Evolutionary conservation across 495 filamentous ascomycete genomes (phyloP).

Genomic region (Tetracladium marchalianum): DNA sequence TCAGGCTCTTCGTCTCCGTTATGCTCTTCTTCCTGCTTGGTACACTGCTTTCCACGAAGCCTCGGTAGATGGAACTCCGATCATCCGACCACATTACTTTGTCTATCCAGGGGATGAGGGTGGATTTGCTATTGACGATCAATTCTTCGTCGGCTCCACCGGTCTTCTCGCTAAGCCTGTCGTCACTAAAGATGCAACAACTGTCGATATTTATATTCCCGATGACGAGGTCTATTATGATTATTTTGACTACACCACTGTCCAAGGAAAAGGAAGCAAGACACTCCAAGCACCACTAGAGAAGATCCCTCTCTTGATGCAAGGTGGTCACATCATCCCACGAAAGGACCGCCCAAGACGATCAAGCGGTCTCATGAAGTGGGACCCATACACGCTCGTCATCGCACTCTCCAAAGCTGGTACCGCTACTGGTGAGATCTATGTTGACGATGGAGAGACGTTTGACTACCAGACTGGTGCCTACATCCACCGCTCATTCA

Average conservation of each 20-base stretch:
- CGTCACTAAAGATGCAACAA: slow-evolving; percentile 58
- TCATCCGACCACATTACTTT: slow-evolving; percentile 86
- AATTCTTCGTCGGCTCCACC: slow-evolving; percentile 80
- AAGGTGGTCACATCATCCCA: slow-evolving; percentile 83
- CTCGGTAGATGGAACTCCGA: slow-evolving; percentile 69
- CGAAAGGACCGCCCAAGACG: slow-evolving; percentile 80
- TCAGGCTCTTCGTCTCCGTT: slow-evolving; percentile 77
- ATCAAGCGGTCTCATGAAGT: slow-evolving; percentile 80
- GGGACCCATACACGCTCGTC: slow-evolving; percentile 88
- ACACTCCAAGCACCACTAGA: slow-evolving; percentile 70
- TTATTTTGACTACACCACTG: slow-evolving; percentile 76
- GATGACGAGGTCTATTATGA: slow-evolving; percentile 86
- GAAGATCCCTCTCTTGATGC: slow-evolving; percentile 81
- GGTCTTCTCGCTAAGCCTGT: slow-evolving; percentile 87
- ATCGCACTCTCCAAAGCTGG: slow-evolving; percentile 61
- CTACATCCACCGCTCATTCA: slow-evolving; percentile 77
- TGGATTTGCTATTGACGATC: slow-evolving; percentile 82
- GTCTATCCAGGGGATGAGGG: slow-evolving; percentile 78
- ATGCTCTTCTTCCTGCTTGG: slow-evolving; percentile 86
- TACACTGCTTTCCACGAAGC: slow-evolving; percentile 95
- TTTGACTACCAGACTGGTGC: slow-evolving; percentile 79
- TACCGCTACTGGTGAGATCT: slow-evolving; percentile 71
- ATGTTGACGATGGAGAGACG: slow-evolving; percentile 88
- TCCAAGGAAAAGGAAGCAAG: slow-evolving; percentile 59
- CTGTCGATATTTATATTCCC: slow-evolving; percentile 75